These are phyloP conservation scores for Pochonia chlamydosporia DNA, from an alignment of 2,329 filamentous ascomycete genomes.

Conservation along the genomic window DNA sequence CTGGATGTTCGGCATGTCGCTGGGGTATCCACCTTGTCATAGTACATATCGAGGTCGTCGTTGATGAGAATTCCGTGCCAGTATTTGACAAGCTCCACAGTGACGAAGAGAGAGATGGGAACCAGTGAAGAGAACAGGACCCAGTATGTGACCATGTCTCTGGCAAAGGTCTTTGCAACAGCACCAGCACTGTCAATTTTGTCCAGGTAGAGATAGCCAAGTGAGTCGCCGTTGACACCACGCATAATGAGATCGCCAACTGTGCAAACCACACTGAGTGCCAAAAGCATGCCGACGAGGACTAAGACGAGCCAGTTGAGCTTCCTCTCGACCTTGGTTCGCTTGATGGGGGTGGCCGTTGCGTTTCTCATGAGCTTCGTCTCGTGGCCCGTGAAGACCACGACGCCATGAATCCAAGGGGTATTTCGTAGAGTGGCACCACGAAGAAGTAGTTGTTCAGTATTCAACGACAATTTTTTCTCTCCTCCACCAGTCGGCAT, in stretches of 20 bases:
- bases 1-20: slow-evolving; percentile 95
- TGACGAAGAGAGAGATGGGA: slow-evolving; percentile 96
- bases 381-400: slow-evolving; percentile 91
- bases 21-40: slow-evolving; percentile 90
- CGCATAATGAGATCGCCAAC: slow-evolving; percentile 83
- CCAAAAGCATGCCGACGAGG: slow-evolving; percentile 76
- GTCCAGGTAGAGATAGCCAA: slow-evolving; percentile 69
- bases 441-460: slow-evolving; percentile 87
- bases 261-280: slow-evolving; percentile 83
- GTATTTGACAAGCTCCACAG: slow-evolving; percentile 95
- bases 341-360: slow-evolving; percentile 94
- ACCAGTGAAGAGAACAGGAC: slow-evolving; percentile 95
- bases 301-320: slow-evolving; percentile 92
- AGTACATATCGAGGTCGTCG: slow-evolving; percentile 95
- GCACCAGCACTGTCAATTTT: slow-evolving; percentile 46
- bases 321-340: slow-evolving; percentile 89
- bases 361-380: slow-evolving; percentile 99
- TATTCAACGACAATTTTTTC: slow-evolving; percentile 82
- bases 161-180: slow-evolving; percentile 76
- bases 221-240: slow-evolving; percentile 52
- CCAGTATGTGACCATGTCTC: slow-evolving; percentile 97
- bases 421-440: slow-evolving; percentile 94
- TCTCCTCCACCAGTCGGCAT: slow-evolving; percentile 87
- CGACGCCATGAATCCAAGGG: slow-evolving; percentile 91
- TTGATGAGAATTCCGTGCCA: slow-evolving; percentile 97